Base-by-base conservation (phyloP, 192 early-diverging fungal genomes). In the Chytriomyces confervae region DNA sequence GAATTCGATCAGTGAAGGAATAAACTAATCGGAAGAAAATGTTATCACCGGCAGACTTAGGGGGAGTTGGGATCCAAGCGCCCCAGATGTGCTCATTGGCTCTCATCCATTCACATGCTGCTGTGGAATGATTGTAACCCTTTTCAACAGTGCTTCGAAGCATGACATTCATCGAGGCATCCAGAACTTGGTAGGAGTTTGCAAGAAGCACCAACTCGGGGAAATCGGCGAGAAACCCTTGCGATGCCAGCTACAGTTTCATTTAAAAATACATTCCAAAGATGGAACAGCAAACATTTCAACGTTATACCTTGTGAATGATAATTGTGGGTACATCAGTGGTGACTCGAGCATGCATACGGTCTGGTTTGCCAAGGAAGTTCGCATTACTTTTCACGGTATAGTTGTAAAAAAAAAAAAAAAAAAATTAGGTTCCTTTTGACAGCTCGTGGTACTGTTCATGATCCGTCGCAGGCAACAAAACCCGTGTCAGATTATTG, bases 271-370 rank as follows among this genome's bases (percentile, higher is more conserved):
- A 62, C 8, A 46, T 23, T 11, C 5, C 48, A 13, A 5, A 57
- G 53, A 3, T 3, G 3, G 53, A 36, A 4, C 36, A 36, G 36
- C 36, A 36, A 36, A 36, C 2, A n/a, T n/a, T 57, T 13, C 20
- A 2, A 13, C 0, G 2, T 2, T 20, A 2, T 57, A 57, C 53
- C 20, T 57, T 57, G 49, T 66, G 63, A 66, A 64, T 74, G 44
- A 74, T 74, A n/a, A 62, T 62, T 7, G 72, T 62, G 10, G 72
- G 72, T 45, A 74, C 43, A 63, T 74, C 72, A 36, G 72, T 62
- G 7, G 72, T 74, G 18, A 74, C 72, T 13, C 8, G 7, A 8
- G 72, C 61, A 11, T 16, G 10, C 44, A 10, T 29, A 20, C 72
- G 53, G 20, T 74, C 51, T 60, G 29, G 3, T 3, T 18, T 27